Base-by-base conservation (phyloP, 192 early-diverging fungal genomes). In the Lobulomyces angularis region DNA sequence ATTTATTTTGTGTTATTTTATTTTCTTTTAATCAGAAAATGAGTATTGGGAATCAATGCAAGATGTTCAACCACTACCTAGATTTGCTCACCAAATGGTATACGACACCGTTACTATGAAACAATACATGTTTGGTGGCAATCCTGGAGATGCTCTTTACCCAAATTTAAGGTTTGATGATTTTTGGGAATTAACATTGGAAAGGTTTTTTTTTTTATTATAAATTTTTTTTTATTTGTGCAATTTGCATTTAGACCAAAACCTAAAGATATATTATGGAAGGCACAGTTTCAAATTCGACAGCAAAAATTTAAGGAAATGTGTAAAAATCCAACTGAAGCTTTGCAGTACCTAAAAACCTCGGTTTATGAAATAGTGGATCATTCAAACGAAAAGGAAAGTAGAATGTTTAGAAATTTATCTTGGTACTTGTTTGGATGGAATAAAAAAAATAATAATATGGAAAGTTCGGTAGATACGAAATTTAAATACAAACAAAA, bases 51-150 rank as follows among this genome's bases (percentile, higher is more conserved):
- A n/a, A 5, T 29, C 35, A 28, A 68, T 69, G 64, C 45, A 48
- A 43, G 59, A 75, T 37, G 36, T 35, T 8, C 82, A 81, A 28
- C 91, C 92, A 0, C 59, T 70, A 7, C 83, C 92, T 12, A 67
- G 92, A 21, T 90, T 83, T 64, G 92, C 88, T 0, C 88, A 91
- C 46, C 87, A 94, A 51, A 61, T 90, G 54, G 86, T 87, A 7
- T 97, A 90, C 59, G 82, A 96, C 49, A 52, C 51, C 4, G 52
- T 51, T 14, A 63, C 68, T 5, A 72, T 75, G 37, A 58, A 59
- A 3, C 90, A 97, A 43, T 86, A 82, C 56, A 50, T 97, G 49
- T 97, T 97, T 72, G 93, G 93, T 7, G 93, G 93, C 22, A 96
- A 91, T 43, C 86, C 88, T 3, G 84, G 84, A 3, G 82, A 84